Conservation (phyloP, 768 basidiomycete genomes). For the Tricholoma flavovirens region DNA sequence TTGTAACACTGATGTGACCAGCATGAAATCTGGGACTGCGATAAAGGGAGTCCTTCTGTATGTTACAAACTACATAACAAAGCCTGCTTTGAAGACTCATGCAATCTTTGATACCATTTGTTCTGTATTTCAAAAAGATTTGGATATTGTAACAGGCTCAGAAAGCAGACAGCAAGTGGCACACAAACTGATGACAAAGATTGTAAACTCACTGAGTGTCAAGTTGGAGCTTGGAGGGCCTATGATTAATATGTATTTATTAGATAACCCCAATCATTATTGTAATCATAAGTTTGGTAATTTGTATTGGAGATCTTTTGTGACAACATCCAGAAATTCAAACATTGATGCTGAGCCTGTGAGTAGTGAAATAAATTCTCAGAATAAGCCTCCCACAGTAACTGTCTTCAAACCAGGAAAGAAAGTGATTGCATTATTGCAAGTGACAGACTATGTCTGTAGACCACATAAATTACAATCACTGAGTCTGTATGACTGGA, state of each 20-base stretch:
- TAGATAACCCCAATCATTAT: not conserved
- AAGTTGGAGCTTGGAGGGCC: not conserved
- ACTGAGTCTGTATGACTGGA: no score
- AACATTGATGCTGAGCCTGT: not conserved
- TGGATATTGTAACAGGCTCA: not conserved
- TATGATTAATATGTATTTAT: not conserved
- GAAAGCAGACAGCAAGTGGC: not conserved
- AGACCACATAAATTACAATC: not conserved
- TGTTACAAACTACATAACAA: no score
- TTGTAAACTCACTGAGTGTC: no score
- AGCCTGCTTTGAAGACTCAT: no score
- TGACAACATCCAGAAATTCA: not conserved
- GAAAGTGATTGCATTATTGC: not conserved
- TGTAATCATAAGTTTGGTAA: not conserved
- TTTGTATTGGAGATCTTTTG: not conserved
- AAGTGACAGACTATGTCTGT: not conserved
- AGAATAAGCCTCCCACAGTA: not conserved
- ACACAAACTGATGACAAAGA: no score
- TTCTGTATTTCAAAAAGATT: no score
- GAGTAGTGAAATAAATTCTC: not conserved
- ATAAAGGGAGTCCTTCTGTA: no score
- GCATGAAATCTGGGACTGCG: no score
- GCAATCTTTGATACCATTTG: no score
- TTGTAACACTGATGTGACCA: no score
- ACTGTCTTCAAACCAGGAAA: not conserved